Base-by-base conservation (phyloP, 306 rosid species). In the Medicago arabica region DNA sequence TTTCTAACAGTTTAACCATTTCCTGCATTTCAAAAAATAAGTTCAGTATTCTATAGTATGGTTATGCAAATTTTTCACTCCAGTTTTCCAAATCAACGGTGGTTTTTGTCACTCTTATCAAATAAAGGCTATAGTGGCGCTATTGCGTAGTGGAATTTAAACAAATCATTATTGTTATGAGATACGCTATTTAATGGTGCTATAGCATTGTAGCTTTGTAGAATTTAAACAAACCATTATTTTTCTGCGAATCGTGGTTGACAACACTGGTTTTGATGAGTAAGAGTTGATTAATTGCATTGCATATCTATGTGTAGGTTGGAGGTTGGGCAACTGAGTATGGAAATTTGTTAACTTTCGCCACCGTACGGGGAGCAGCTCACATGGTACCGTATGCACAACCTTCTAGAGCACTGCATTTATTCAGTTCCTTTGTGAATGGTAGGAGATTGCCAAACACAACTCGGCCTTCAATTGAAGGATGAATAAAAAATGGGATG, bases 331-430 rank as follows among this genome's bases (percentile, higher is more conserved):
- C 82, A 38, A 93, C 91, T 0, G 97, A 89, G 81, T 93, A 93
- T 58, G 97, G 98, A 21, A 88, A 93, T 75, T 79, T 84, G 34
- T 72, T 89, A 82, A 93, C 92, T 4, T 91, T 91, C 65, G 97
- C 93, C 9, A 93, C 97, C 0, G 93, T 93, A 50, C 86, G 97
- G 9, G 97, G 91, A 46, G 97, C 97, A 21, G 87, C 98, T 21
- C 98, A 91, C 81, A 93, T 91, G 97, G 98, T 93, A 14, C 96
- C 98, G 0, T 93, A 78, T 74, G 93, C 98, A 14, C 98, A 91
- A 54, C 98, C 97, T 53, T 89, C 98, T 5, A 87, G 98, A 69
- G 84, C 98, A 76, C 55, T 91, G 74, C 96, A 85, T 81, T 86
- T 93, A 4, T 89, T 91, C 87, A 85, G 85, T 77, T 78, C 91